Conservation (phyloP, 1,139 yeast species). For the Lodderomyces margitis region DNA sequence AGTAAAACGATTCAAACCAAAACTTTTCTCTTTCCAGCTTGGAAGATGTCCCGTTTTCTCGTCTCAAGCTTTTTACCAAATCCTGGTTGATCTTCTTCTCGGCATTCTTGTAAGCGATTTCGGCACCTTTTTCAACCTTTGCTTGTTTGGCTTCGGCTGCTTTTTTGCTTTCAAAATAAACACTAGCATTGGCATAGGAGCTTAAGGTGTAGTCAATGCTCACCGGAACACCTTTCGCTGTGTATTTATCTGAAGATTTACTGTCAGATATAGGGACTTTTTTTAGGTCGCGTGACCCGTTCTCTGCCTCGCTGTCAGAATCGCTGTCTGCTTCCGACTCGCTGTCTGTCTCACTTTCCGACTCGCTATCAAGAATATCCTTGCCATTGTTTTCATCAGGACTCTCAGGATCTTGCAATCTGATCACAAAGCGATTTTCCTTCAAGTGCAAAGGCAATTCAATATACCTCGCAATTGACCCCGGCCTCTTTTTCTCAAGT, state of each 20-base stretch:
- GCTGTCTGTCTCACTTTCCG: slow-evolving; percentile 26
- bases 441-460: slow-evolving; percentile 68
- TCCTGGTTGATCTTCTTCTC: slow-evolving; percentile 77
- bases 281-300: background rate
- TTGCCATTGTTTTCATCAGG: slow-evolving; percentile 18
- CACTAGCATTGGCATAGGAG: slow-evolving; percentile 89
- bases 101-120: slow-evolving; percentile 79
- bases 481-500: slow-evolving; percentile 67
- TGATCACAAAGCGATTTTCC: slow-evolving; percentile 64
- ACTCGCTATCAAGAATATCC: slow-evolving; percentile 28
- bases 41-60: slow-evolving; percentile 55
- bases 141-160: slow-evolving; percentile 74
- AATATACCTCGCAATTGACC: slow-evolving; percentile 61
- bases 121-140: slow-evolving; percentile 77
- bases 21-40: slow-evolving; percentile 67
- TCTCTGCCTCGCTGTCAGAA: slow-evolving; percentile 18
- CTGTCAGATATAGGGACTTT: background rate
- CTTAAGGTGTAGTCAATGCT: slow-evolving; percentile 68
- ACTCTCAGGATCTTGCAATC: slow-evolving; percentile 45
- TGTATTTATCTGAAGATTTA: slow-evolving; percentile 7
- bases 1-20: slow-evolving; percentile 92
- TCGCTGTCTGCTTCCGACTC: slow-evolving; percentile 35
- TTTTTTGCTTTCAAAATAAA: slow-evolving; percentile 77
- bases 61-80: slow-evolving; percentile 62
- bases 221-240: slow-evolving; percentile 37